Evolutionary conservation across 2,329 filamentous ascomycete species (phyloP), one percentile per base, ranked within the genome.

Genomic region (Aciculosporium take): DNA sequence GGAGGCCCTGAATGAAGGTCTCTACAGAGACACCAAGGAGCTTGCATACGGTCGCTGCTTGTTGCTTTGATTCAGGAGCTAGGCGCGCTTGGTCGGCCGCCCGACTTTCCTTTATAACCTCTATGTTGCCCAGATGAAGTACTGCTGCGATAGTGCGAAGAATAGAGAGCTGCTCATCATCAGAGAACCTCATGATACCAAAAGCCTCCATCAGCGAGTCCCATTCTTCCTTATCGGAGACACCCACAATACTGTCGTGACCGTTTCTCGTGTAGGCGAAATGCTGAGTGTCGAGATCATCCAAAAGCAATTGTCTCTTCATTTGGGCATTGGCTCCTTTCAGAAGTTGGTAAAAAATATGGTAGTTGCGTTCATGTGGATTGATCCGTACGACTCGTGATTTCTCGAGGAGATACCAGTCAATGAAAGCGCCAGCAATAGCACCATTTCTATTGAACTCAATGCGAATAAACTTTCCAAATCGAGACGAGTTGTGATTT

Each of bases 381-480:
- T 93, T 94, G 46, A 94, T 76, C 32, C 80, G 81, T 17, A 98
- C 89, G 7, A 98, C 91, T 51, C 91, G 77, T n/a, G 91, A 98
- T 62, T 98, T 98, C 57, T 98, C 91, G 12, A 98, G 68, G 1
- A 98, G 71, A 61, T 96, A 98, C 91, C 91, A 98, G 59, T 98
- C 88, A 49, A 98, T 96, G 63, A 87, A 95, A 18, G 91, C 91
- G 28, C 93, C 93, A 4, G 84, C 84, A 49, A 98, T 98, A 41
- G 91, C 83, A 23, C 93, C 93, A 28, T 76, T 76, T 20, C 84
- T 74, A 27, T 79, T 86, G 62, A 98, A 95, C 57, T 95, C 87
- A 55, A 98, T 98, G 38, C 93, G 76, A 57, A 98, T 98, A 55
- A 98, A 98, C 60, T 98, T 98, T 56, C 91, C 91, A 55, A 98